Base-by-base conservation (phyloP, 495 filamentous ascomycete genomes). In the Aspergillus nidulans region DNA sequence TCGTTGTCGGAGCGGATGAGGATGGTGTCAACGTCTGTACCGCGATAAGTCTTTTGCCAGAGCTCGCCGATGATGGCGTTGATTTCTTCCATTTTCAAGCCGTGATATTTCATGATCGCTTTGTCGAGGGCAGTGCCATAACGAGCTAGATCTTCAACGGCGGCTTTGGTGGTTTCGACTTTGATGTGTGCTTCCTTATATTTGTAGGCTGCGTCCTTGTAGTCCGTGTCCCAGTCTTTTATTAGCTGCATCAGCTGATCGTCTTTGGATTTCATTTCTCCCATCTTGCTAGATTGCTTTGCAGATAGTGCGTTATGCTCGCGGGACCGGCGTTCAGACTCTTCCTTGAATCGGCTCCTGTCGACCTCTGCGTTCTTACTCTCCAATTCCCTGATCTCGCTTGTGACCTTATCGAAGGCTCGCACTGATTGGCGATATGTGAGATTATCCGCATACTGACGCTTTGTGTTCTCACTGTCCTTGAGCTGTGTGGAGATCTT, bases 11-110 rank as follows among this genome's bases (percentile, higher is more conserved):
- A 95, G 38, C 88, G 84, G 68, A 97, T 97, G 60, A 95, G 79
- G 68, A 98, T 96, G 9, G 90, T 92, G 71, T 99, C 94, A 56
- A 99, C 90, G 67, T 99, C 94, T 4, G 92, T 97, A 57, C 94
- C 94, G 64, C 95, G 90, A 72, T 99, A 99, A 2, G 95, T 96
- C 65, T 81, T 85, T 71, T 90, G 89, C 94, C 94, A 99, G 19
- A 99, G 83, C 68, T 99, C 94, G 60, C 89, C 90, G 58, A 92
- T 81, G 65, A 96, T 96, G 48, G 85, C 81, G 66, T 99, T 99
- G 71, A 99, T 95, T 64, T 97, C 92, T 65, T 92, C 91, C 94
- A 99, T 99, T 76, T 97, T 99, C 52, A 95, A 70, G 19, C 83
- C 80, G 70, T 99, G 94, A 65, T 91, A 97, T 59, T 85, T 86